phyloP scores from a whole-genome alignment of 1,139 yeast genomes.

The Kodamaea ohmeri region DNA sequence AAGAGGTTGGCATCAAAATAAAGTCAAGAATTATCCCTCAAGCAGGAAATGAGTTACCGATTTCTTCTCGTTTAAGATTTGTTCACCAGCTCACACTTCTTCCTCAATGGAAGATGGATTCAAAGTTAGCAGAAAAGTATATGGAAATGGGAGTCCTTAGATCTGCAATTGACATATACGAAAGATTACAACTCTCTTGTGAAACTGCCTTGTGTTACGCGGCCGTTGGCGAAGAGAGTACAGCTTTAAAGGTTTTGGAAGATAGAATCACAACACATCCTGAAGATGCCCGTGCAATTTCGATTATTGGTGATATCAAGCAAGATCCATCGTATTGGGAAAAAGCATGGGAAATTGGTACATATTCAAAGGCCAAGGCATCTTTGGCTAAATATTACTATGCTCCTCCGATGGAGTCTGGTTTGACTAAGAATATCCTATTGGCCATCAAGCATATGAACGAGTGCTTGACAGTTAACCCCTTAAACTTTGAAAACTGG shows the following conservation, averaged over 20 bases:
- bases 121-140: slow-evolving; percentile 79
- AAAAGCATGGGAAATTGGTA: slow-evolving; percentile 83
- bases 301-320: slow-evolving; percentile 82
- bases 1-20: slow-evolving; percentile 77
- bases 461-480: slow-evolving; percentile 71
- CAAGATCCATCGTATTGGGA: slow-evolving; percentile 78
- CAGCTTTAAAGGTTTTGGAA: slow-evolving; percentile 61
- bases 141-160: slow-evolving; percentile 82
- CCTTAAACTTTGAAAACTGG: slow-evolving; percentile 84
- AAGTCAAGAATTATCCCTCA: slow-evolving; percentile 60
- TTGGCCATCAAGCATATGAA: slow-evolving; percentile 65
- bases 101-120: slow-evolving; percentile 87
- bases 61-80: slow-evolving; percentile 58
- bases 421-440: slow-evolving; percentile 50
- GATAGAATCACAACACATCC: slow-evolving; percentile 58
- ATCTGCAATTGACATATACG: slow-evolving; percentile 88
- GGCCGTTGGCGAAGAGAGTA: slow-evolving; percentile 70
- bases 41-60: slow-evolving; percentile 29
- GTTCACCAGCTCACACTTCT: slow-evolving; percentile 73
- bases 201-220: slow-evolving; percentile 93
- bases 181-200: slow-evolving; percentile 68
- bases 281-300: slow-evolving; percentile 77
- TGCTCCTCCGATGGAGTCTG: slow-evolving; percentile 58
- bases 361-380: slow-evolving; percentile 81
- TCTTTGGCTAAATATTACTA: slow-evolving; percentile 75